Base-by-base conservation (phyloP, 1,139 yeast genomes). In the Geotrichum carabidarum region DNA sequence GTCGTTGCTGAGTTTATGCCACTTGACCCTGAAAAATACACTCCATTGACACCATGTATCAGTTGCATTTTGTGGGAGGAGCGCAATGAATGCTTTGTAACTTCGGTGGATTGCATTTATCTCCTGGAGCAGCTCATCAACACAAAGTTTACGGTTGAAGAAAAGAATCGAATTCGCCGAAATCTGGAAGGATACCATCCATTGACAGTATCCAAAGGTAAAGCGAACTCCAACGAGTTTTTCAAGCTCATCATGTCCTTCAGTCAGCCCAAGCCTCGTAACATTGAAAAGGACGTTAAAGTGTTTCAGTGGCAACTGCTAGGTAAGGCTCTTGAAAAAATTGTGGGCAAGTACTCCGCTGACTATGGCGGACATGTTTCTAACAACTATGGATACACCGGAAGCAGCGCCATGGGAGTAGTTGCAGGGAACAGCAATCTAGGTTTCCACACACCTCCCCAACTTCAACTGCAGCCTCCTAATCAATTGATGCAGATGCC, bases 231-330 rank as follows among this genome's bases (percentile, higher is more conserved):
- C 44, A 71, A 69, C 27, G 65, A 76, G 22, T 81, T 84, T 62
- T 84, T 83, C 71, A 74, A 77, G 56, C 68, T 80, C 48, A 76
- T 84, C 53, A 84, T 84, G 89, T 71, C 77, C 44, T 83, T 80
- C 74, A 80, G 79, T 38, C 77, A 77, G 52, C 90, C 91, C 1
- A 75, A 83, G 60, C 90, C 90, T 3, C 71, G 90, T 44, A 83
- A 83, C 63, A 84, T 84, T 54, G 89, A 83, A 63, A 84, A 84
- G 65, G 87, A 84, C 64, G 80, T 84, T 59, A 84, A 84, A 65
- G 89, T 84, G 4, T 81, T 84, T 62, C 74, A 74, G 38, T 84
- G 90, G 90, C 63, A 70, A 22, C 76, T 77, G 53, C 69, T 84
- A 38, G 76, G 73, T 41, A 73, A 70, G 44, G 90, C 90, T 0